A percentile compares a stretch with the other conserved stretches of the same genome.
Conservation (phyloP, 1,284 basidiomycete genomes). For the Austroboletus niveus region DNA sequence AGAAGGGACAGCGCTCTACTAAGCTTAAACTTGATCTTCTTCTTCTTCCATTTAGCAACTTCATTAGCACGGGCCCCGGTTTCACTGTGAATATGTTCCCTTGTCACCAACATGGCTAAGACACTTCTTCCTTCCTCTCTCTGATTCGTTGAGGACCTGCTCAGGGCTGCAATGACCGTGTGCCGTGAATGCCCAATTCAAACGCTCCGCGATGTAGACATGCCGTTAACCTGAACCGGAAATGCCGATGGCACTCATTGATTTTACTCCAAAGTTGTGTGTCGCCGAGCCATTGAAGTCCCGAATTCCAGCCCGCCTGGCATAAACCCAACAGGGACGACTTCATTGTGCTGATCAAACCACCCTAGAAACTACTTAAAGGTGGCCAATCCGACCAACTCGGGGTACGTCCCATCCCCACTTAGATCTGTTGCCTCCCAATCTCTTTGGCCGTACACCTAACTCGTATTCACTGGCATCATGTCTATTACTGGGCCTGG, state of each 20-base stretch:
- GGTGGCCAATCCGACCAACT: background rate
- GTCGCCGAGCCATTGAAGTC: background rate
- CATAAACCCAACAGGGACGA: background rate
- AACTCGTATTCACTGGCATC: background rate
- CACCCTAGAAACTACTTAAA: background rate
- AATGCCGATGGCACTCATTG: background rate
- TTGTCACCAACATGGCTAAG: too few relatives aligned
- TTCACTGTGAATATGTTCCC: too few relatives aligned
- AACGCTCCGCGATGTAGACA: background rate
- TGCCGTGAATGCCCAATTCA: background rate
- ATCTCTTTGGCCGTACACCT: too few relatives aligned
- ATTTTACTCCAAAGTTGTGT: background rate
- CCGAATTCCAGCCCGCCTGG: background rate
- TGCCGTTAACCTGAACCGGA: background rate
- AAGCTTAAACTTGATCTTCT: too few relatives aligned
- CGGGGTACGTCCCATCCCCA: background rate
- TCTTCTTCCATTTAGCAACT: too few relatives aligned
- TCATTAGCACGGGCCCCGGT: too few relatives aligned
- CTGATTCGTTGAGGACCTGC: too few relatives aligned
- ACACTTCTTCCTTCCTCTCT: too few relatives aligned
- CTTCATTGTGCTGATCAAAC: background rate
- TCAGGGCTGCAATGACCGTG: background rate
- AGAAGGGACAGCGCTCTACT: too few relatives aligned
- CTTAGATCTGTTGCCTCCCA: background rate
- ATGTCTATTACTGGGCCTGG: background rate